Evolutionary conservation across 2,329 filamentous ascomycete species (phyloP), one percentile per base, ranked within the genome.

Genomic region (Periconia digitata): DNA sequence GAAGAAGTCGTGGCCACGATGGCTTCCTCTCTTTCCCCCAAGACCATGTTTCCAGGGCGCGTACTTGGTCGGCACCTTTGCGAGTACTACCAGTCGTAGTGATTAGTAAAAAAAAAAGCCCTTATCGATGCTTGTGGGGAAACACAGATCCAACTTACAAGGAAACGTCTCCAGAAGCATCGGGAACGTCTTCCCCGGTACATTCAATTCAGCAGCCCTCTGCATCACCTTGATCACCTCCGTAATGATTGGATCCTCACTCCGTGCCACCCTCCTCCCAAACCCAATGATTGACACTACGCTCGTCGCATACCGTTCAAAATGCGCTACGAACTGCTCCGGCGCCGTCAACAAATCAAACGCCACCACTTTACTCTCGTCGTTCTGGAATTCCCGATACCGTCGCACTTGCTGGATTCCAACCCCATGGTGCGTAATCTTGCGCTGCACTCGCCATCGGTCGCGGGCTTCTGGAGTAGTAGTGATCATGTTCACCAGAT

Each of bases 171-270:
- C 80, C 67, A 82, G 74, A 22, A 84, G 63, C 77, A 82, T 82
- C 3, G 81, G 81, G 50, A 84, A 83, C 0, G 67, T 76, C 59
- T 80, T 80, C 16, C 71, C 83, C 1, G 68, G 69, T 1, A 73
- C 71, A 21, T 72, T 71, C 4, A 84, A 67, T 46, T 82, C 79
- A 2, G 80, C 81, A 1, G 81, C 80, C 45, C 80, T 73, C 48
- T 84, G 78, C 75, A 84, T 79, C 24, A 80, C 69, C 0, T 79
- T 76, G 48, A 84, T 79, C n/a, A 80, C 81, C 58, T 84, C 80
- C 3, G 80, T 81, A 50, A 83, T 79, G 57, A 82, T 81, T 4
- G 80, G 80, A 54, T 84, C 81, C 15, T 76, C 70, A 56, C 66
- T 76, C 44, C 63, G 75, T 8, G 73, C 74, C 1, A 82, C 75